Evolutionary conservation across 345 rosid species (phyloP).

Genomic region (Aquilaria malaccensis): DNA sequence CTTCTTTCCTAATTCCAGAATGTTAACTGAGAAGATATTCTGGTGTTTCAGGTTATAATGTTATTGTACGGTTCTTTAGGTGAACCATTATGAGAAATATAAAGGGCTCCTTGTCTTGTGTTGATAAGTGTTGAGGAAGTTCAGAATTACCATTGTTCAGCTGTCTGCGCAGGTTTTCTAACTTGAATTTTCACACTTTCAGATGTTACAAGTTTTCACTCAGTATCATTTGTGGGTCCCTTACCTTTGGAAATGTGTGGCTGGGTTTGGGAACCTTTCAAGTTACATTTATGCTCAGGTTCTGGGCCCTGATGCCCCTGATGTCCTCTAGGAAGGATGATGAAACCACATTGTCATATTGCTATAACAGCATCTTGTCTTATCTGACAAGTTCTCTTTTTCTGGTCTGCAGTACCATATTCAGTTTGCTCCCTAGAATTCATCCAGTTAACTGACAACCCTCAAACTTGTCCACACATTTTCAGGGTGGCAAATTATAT

Average conservation of each 20-base stretch:
- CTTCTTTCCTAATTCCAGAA: not conserved
- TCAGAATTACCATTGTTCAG: conserved; percentile 6
- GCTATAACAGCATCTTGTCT: conserved; percentile 6
- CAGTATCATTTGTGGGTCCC: conserved; percentile 12
- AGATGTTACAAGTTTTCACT: not conserved
- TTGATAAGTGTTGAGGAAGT: conserved; percentile 3
- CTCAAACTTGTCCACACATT: conserved; percentile 19
- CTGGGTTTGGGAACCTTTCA: conserved; percentile 11
- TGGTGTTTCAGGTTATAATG: not conserved
- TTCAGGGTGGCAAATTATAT: conserved; percentile 1
- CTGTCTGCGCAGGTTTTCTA: conserved; percentile 5
- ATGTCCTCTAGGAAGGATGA: conserved; percentile 14
- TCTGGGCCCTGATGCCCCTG: conserved; percentile 28
- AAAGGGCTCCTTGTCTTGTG: not conserved
- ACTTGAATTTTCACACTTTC: conserved; percentile 2
- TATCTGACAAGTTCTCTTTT: conserved; percentile 13
- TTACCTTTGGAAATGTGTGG: conserved; percentile 3
- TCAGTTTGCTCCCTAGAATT: conserved; percentile 10
- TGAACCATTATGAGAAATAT: not conserved
- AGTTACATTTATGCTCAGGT: conserved; percentile 19
- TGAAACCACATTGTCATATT: conserved; percentile 3
- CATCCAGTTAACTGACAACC: conserved; percentile 23
- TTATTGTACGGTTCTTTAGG: too few species aligned
- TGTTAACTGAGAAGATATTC: not conserved
- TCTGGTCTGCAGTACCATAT: conserved; percentile 9